Conservation (phyloP, 768 basidiomycete genomes). For the Lactarius pseudohatsudake region DNA sequence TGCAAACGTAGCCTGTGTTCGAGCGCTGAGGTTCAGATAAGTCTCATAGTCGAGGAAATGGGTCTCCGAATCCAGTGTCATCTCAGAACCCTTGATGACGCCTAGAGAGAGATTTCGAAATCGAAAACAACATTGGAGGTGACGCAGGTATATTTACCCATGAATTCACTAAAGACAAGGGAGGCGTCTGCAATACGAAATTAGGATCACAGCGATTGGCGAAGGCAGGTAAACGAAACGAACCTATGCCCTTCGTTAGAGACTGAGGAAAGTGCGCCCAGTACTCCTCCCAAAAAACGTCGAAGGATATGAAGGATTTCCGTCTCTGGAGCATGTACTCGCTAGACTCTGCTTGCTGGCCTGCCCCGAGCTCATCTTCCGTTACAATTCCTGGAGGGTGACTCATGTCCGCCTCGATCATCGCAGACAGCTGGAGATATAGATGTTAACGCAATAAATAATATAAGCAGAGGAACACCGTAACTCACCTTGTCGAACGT, state of each 20-base stretch:
- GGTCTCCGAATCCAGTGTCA: slow-evolving; percentile 36
- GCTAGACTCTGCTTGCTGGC: slow-evolving; percentile 12
- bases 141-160: slow-evolving; percentile 41
- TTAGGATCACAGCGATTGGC: neutral
- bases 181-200: slow-evolving; percentile 47
- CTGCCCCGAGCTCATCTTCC: neutral
- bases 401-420: slow-evolving; percentile 51
- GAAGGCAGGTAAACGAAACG: neutral
- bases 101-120: slow-evolving; percentile 37
- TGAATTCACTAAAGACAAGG: slow-evolving; percentile 63
- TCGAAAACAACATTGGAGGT: too few relatives aligned
- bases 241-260: slow-evolving; percentile 58
- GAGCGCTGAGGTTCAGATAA: slow-evolving; percentile 42
- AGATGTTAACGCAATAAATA: neutral
- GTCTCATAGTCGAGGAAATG: slow-evolving; percentile 22
- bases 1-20: slow-evolving; percentile 56
- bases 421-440: slow-evolving; percentile 43
- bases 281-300: slow-evolving; percentile 49
- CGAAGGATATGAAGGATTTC: slow-evolving; percentile 42
- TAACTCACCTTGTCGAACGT: slow-evolving; percentile 57
- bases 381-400: neutral
- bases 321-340: slow-evolving; percentile 24
- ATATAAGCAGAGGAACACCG: slow-evolving; percentile 19
- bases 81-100: slow-evolving; percentile 67
- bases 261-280: slow-evolving; percentile 62